Conservation (phyloP, 1,284 basidiomycete genomes). For the Chalciporus sp. region DNA sequence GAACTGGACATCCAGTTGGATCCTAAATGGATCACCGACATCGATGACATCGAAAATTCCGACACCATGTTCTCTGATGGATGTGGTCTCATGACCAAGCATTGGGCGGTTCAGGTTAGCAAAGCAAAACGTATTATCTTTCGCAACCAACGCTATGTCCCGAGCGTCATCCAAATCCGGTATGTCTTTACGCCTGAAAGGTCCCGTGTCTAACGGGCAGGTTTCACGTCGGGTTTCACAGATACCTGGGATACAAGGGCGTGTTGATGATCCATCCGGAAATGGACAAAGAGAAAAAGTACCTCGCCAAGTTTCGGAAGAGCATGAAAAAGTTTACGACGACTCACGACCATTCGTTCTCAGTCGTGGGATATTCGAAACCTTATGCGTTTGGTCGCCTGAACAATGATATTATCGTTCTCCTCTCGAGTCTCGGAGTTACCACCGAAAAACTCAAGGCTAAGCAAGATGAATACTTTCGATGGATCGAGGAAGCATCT, state of each 20-base stretch:
- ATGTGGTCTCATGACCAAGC: conserved; percentile 61
- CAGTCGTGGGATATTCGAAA: conserved; percentile 61
- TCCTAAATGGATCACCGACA: conserved; percentile 51
- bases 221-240: conserved; percentile 17
- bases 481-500: conserved; percentile 54
- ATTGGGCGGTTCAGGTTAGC: conserved; percentile 52
- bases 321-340: conserved; percentile 70
- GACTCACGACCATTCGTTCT: conserved; percentile 57
- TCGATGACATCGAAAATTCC: conserved; percentile 55
- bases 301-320: conserved; percentile 57
- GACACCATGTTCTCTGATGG: conserved; percentile 68
- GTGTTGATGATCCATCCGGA: conserved; percentile 65
- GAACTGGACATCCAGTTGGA: conserved; percentile 58
- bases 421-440: conserved; percentile 63
- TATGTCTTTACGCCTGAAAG: conserved; percentile 19
- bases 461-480: conserved; percentile 60
- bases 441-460: conserved; percentile 51
- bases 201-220: background rate
- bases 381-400: conserved; percentile 64
- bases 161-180: conserved; percentile 65
- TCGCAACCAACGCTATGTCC: conserved; percentile 56
- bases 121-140: conserved; percentile 56
- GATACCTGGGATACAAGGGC: conserved; percentile 66
- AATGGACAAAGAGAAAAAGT: conserved; percentile 46
- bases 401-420: conserved; percentile 68